phyloP scores from a whole-genome alignment of 2,329 filamentous ascomycete species.

The Botryotinia convoluta region DNA sequence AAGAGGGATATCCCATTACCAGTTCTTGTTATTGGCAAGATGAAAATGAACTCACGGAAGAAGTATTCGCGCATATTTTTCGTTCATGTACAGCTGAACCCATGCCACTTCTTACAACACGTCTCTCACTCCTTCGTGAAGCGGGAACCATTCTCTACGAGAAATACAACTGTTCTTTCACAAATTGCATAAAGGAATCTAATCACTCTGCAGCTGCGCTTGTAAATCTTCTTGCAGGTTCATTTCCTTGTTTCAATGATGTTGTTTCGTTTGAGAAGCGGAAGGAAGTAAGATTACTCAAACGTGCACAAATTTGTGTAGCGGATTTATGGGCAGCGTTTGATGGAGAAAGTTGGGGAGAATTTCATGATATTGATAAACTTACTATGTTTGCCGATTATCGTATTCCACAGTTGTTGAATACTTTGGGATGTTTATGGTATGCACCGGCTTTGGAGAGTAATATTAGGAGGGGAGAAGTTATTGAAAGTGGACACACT shows the following conservation, averaged over 20 bases:
- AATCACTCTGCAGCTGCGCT: slow-evolving; percentile 77
- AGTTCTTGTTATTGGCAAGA: slow-evolving; percentile 83
- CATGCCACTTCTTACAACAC: slow-evolving; percentile 78
- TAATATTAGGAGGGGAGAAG: slow-evolving; percentile 61
- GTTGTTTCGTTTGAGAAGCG: slow-evolving; percentile 72
- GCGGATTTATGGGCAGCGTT: slow-evolving; percentile 98
- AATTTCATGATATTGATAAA: slow-evolving; percentile 86
- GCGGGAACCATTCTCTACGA: slow-evolving; percentile 77
- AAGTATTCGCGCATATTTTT: slow-evolving; percentile 74
- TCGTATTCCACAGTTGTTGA: slow-evolving; percentile 88
- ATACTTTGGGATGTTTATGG: slow-evolving; percentile 75
- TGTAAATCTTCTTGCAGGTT: slow-evolving; percentile 78
- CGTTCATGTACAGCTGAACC: slow-evolving; percentile 81
- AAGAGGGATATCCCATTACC: slow-evolving; percentile 85
- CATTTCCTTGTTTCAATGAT: slow-evolving; percentile 86
- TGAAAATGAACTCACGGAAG: slow-evolving; percentile 71
- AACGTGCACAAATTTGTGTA: slow-evolving; percentile 92
- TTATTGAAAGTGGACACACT: slow-evolving; percentile 66
- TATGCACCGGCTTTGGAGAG: slow-evolving; percentile 79
- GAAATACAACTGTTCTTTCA: slow-evolving; percentile 73
- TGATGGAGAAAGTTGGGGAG: slow-evolving; percentile 72
- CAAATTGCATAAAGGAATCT: slow-evolving; percentile 70
- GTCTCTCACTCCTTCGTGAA: slow-evolving; percentile 76
- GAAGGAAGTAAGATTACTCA: slow-evolving; percentile 74
- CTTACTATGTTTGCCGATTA: slow-evolving; percentile 99